Evolutionary conservation across 2,329 filamentous ascomycete species (phyloP), one percentile per base, ranked within the genome.

Genomic region (Aspergillus uvarum): DNA sequence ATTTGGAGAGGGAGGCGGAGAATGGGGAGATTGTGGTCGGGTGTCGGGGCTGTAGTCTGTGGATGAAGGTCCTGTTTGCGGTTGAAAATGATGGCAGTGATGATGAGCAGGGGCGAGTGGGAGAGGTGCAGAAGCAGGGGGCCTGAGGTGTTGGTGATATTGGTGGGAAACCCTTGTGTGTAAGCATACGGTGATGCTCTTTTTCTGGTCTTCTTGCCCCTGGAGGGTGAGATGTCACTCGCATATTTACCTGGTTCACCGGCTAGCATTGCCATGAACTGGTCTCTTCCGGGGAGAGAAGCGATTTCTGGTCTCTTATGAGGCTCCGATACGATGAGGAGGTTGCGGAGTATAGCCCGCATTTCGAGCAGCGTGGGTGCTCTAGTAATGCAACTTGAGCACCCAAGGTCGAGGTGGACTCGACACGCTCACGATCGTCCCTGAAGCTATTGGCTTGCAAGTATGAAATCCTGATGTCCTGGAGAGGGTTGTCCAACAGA

Each of bases 41-140:
- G 2, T 88, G 86, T 76, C 77, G 78, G 59, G 85, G 86, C 38
- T 88, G 86, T 73, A 88, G 85, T 78, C 77, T 88, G 59, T 87
- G 83, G 82, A 77, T 87, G 61, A 83, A 83, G 70, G 80, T 88
- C 49, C 73, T 83, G 63, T 88, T 87, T 77, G 83, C 80, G 22
- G 79, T 83, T 51, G 80, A 80, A 44, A 70, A 70, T 59, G 60
- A 70, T 59, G 60, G 5, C 32, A 12, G 14, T 35, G 32, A 59
- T 26, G 58, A 53, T 14, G 42, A 50, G 49, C 47, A 19, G 16
- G 60, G 38, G 12, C 42, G 22, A 26, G 3, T 35, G 47, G 26
- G 48, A 12, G 32, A 35, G 11, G 32, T 5, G 11, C 44, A 16
- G 16, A 51, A 80, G 77, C 8, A 71, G 68, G 51, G 68, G 49